Conservation (phyloP, 2,329 filamentous ascomycete genomes). For the Cytospora chrysosperma region DNA sequence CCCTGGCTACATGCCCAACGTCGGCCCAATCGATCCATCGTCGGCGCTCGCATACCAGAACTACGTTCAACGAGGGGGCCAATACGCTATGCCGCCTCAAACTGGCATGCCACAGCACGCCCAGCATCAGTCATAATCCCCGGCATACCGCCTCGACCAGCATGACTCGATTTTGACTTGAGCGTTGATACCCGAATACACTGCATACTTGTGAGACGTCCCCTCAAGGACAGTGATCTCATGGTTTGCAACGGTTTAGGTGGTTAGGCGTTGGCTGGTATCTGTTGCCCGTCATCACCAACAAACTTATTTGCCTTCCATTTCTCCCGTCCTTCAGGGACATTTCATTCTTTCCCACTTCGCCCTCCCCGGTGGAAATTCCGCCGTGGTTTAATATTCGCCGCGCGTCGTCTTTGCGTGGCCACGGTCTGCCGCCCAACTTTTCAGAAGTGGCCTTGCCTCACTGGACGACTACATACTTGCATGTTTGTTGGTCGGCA, state of each 20-base stretch:
- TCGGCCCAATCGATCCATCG: conserved; percentile 67
- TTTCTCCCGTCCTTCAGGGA: conserved; percentile 22
- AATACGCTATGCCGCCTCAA: conserved; percentile 77
- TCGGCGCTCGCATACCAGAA: conserved; percentile 81
- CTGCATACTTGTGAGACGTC: conserved; percentile 48
- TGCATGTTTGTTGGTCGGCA: conserved; percentile 1
- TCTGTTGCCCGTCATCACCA: not conserved
- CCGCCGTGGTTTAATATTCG: conserved; percentile 17
- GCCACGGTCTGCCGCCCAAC: not conserved
- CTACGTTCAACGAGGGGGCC: conserved; percentile 73
- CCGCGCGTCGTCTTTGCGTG: not conserved
- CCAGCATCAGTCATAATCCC: conserved; percentile 69
- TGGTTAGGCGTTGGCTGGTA: conserved; percentile 44
- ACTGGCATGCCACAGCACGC: conserved; percentile 79
- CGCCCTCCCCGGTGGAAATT: not conserved
- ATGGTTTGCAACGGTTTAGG: conserved; percentile 42
- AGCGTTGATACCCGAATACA: conserved; percentile 60
- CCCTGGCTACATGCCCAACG: conserved; percentile 59
- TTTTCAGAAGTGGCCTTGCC: not conserved
- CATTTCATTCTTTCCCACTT: conserved; percentile 25
- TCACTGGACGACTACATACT: not conserved
- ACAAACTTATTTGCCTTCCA: conserved; percentile 14
- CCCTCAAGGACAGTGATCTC: conserved; percentile 27
- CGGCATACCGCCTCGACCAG: conserved; percentile 21
- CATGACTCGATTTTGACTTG: conserved; percentile 29